Percentiles rank a stretch among this genome's conserved stretches.
These are phyloP conservation scores for Rosellinia necatrix DNA, from an alignment of 2,329 filamentous ascomycete genomes.

Conservation along the genomic window DNA sequence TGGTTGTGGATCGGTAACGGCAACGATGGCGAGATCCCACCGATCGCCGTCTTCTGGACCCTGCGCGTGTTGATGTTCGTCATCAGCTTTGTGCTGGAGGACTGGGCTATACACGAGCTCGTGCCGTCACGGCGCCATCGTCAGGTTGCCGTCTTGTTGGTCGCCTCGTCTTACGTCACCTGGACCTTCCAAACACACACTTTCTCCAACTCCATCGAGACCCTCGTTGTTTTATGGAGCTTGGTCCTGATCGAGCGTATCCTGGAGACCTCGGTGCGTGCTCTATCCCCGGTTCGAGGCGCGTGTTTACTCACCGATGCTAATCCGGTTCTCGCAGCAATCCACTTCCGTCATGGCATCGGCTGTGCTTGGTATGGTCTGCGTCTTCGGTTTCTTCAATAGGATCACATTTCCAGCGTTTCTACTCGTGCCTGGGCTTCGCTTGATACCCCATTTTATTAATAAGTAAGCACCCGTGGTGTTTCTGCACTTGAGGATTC, in stretches of 20 bases:
- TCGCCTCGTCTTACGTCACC: slow-evolving; percentile 96
- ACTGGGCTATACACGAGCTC: slow-evolving; percentile 95
- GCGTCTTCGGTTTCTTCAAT: slow-evolving; percentile 90
- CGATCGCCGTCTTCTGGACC: slow-evolving; percentile 88
- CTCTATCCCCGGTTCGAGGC: neutral
- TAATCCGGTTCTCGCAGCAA: slow-evolving; percentile 54
- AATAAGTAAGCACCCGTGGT: slow-evolving; percentile 65
- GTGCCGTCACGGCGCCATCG: slow-evolving; percentile 75
- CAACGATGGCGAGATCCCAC: slow-evolving; percentile 74
- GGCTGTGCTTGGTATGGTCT: slow-evolving; percentile 76
- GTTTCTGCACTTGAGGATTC: neutral
- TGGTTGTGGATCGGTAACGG: slow-evolving; percentile 92
- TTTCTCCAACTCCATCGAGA: slow-evolving; percentile 97
- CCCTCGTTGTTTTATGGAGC: slow-evolving; percentile 89
- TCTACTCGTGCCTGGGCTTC: slow-evolving; percentile 79
- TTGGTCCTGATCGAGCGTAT: slow-evolving; percentile 90
- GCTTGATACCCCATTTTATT: slow-evolving; percentile 82
- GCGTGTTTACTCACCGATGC: neutral
- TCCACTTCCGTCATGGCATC: slow-evolving; percentile 77
- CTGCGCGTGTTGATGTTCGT: slow-evolving; percentile 90
- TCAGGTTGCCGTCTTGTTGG: slow-evolving; percentile 76
- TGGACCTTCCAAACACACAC: slow-evolving; percentile 99
- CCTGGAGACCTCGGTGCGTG: slow-evolving; percentile 72
- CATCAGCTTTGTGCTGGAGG: slow-evolving; percentile 93
- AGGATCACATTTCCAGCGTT: slow-evolving; percentile 97